Evolutionary conservation across 2,329 filamentous ascomycete genomes (phyloP).

Genomic region (Diaporthe citri): DNA sequence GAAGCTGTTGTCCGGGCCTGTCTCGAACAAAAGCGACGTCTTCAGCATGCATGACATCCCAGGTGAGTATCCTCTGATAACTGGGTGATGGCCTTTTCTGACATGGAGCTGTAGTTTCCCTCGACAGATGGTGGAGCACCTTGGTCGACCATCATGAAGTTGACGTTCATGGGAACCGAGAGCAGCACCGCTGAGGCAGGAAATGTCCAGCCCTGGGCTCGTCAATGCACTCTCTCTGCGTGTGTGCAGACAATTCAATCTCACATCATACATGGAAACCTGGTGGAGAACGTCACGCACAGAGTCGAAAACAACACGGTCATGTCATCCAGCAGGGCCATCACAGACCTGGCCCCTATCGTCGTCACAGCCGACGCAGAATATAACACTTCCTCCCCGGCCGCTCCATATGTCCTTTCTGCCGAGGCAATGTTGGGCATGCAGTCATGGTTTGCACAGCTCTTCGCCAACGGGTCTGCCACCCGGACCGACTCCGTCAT

Average conservation of each 20-base stretch:
- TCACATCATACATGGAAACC: conserved; percentile 45
- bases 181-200: conserved; percentile 43
- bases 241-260: conserved; percentile 49
- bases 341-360: conserved; percentile 41
- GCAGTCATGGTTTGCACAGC: conserved; percentile 48
- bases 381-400: conserved; percentile 31
- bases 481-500: conserved; percentile 44
- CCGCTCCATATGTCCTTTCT: conserved; percentile 44
- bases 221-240: conserved; percentile 47
- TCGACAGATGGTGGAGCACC: conserved; percentile 45
- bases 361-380: conserved; percentile 40
- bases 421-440: conserved; percentile 48
- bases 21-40: conserved; percentile 43
- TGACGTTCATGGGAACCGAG: conserved; percentile 52
- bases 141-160: conserved; percentile 49
- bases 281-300: conserved; percentile 45
- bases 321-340: conserved; percentile 39
- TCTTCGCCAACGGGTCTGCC: conserved; percentile 49
- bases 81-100: neutral
- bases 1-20: conserved; percentile 46
- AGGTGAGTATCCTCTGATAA: neutral
- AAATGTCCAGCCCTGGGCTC: conserved; percentile 48
- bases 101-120: conserved; percentile 42
- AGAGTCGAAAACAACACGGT: conserved; percentile 46
- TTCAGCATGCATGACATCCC: conserved; percentile 52